Base-by-base conservation (phyloP, 228 moss, liverwort and hornwort genomes). In the Sphagnum fallax region DNA sequence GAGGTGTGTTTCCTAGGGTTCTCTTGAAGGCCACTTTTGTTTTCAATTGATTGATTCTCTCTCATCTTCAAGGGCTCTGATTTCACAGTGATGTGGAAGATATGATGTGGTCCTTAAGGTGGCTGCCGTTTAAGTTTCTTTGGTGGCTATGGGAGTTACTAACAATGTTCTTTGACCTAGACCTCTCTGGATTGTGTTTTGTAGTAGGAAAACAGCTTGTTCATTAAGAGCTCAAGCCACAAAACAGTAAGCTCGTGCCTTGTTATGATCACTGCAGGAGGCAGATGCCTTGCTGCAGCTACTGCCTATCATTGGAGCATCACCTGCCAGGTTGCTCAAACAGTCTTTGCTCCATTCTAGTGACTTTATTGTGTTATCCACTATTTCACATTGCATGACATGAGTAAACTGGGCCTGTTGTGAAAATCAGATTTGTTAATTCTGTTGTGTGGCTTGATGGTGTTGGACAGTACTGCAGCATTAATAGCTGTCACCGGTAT, bases 281-380 rank as follows among this genome's bases (percentile, higher is more conserved):
- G 84, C 90, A 64, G 97, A 98, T 93, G 97, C 97, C 55, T 83
- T 98, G 8, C 67, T 81, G 53, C 93, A 93, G 51, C 81, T 98
- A 72, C 71, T 98, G 58, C 97, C 97, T 60, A 83, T 93, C 51
- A 98, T 98, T 60, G 97, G 97, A 52, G 74, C 87, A 59, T 91
- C 97, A 51, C 84, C 93, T 65, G 72, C 81, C 66, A 98, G 97
- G 97, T 97, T 64, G 10, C 47, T 7, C 63, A 64, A 48, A 32
- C 32, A 32, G 32, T 32, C 32, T 32, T 32, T 1, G 2, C 32
- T 2, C 32, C 32, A 32, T 32, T 32, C 32, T 32, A 32, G 32
- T 32, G 32, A 32, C 32, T 1, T 32, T 32, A 2, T 32, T 32
- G 32, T 3, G 32, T 32, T 32, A 32, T 32, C 32, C 15, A 64